A percentile compares a stretch with the other conserved stretches of the same genome.
Conservation (phyloP, 768 basidiomycete species). For the Infundibulicybe gibba region DNA sequence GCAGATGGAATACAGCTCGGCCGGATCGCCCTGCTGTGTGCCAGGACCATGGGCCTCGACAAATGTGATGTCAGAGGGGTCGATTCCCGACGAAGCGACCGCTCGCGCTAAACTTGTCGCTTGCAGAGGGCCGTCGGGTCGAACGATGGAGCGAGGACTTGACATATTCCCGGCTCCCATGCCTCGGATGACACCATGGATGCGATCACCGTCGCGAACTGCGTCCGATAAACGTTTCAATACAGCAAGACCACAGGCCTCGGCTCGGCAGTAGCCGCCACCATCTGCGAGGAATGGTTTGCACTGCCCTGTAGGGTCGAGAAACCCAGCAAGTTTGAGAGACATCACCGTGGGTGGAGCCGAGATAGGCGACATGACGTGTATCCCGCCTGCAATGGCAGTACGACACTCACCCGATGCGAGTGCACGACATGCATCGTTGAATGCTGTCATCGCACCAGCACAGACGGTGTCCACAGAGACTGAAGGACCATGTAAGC, state of each 20-base stretch:
- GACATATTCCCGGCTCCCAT: slow-evolving; percentile 9
- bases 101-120: neutral
- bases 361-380: slow-evolving; percentile 4
- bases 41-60: slow-evolving; percentile 5
- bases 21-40: slow-evolving; percentile 1
- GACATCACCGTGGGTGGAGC: neutral
- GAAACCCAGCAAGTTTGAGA: slow-evolving; percentile 19
- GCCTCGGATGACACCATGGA: slow-evolving; percentile 42
- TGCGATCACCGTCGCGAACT: slow-evolving; percentile 37
- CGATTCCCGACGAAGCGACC: slow-evolving; percentile 1
- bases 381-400: slow-evolving; percentile 5
- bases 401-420: slow-evolving; percentile 5
- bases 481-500: slow-evolving; percentile 10
- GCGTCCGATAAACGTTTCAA: slow-evolving; percentile 48
- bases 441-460: slow-evolving; percentile 10
- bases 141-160: slow-evolving; percentile 1
- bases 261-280: slow-evolving; percentile 43
- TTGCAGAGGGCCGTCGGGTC: neutral
- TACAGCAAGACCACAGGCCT: slow-evolving; percentile 45
- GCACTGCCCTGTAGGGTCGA: slow-evolving; percentile 44
- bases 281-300: slow-evolving; percentile 45
- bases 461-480: slow-evolving; percentile 9
- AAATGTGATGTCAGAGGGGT: slow-evolving; percentile 1
- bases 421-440: slow-evolving; percentile 6
- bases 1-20: slow-evolving; percentile 3